phyloP scores from a whole-genome alignment of 139 green algal species.

The Picochlorum costavermella region DNA sequence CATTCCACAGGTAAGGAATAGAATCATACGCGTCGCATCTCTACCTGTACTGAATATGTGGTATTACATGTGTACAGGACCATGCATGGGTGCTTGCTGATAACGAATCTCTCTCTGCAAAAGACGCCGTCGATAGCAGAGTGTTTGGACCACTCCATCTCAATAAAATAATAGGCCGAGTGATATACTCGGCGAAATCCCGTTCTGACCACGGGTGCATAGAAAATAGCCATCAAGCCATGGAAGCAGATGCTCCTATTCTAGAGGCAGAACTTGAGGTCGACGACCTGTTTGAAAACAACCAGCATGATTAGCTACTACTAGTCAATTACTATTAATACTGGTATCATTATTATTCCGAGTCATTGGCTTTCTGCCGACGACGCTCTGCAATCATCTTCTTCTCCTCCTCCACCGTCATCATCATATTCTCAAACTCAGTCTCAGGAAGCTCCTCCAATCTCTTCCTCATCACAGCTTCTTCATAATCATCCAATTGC shows the following conservation, averaged over 20 bases:
- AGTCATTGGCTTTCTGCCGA: conserved; percentile 3
- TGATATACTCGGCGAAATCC: conserved; percentile 25
- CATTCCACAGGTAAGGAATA: neutral
- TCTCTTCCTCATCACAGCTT: conserved; percentile 93
- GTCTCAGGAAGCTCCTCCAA: conserved; percentile 89
- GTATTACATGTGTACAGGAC: conserved; percentile 16
- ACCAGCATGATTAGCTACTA: too few relatives aligned
- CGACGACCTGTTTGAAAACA: conserved; percentile 11
- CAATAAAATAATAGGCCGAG: conserved; percentile 33
- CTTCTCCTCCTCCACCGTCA: conserved; percentile 28
- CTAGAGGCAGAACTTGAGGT: conserved; percentile 46
- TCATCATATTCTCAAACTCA: conserved; percentile 33
- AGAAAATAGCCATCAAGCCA: conserved; percentile 35
- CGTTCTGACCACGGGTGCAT: conserved; percentile 27
- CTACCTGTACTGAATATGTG: too few relatives aligned
- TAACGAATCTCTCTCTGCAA: conserved; percentile 46
- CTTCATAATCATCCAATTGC: conserved; percentile 96
- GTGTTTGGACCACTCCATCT: conserved; percentile 51
- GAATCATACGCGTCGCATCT: too few relatives aligned
- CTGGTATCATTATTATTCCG: neutral
- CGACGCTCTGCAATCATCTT: neutral
- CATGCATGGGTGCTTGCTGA: conserved; percentile 82
- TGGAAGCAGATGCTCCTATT: conserved; percentile 31
- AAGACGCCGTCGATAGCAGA: conserved; percentile 50
- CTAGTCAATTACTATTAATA: neutral